Evolutionary conservation across 495 filamentous ascomycete species (phyloP), one percentile per base, ranked within the genome.

Genomic region (Penicillium waksmanii): DNA sequence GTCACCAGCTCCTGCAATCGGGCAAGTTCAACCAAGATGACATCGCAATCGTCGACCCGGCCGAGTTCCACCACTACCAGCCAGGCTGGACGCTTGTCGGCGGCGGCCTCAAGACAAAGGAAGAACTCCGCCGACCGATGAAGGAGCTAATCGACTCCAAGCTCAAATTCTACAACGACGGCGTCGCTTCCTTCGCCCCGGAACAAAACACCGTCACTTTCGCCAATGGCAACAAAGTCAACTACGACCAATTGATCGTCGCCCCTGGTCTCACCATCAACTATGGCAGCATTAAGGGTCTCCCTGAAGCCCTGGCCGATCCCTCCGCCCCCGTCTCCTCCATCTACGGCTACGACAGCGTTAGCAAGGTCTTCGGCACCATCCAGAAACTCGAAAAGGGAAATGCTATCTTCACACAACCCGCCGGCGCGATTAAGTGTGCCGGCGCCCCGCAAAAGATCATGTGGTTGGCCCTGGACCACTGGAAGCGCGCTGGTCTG

Each of bases 41-140:
- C 57, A 85, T 89, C 57, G 87, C 86, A n/a, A 68, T 89, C 40
- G 69, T 89, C 48, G 87, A 89, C 66, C 87, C 86, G 0, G 78
- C 87, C 1, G 65, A 78, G 59, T 85, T 78, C 73, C 87, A 89
- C 72, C 81, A 89, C 76, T 89, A 88, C 73, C 87, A 89, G 70
- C 86, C 87, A 3, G 87, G 87, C 55, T 89, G 87, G 87, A 89
- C 87, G 11, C 77, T 89, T 3, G 86, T 89, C 36, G 86, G 84
- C 48, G 85, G 85, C 25, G 87, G 87, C 13, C 77, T 89, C 46
- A 88, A 85, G 65, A 75, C 73, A 42, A 80, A 84, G 33, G 69
- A 85, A 43, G 76, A 82, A 2, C 75, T 87, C 47, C 79, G 79
- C 18, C 73, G 74, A 49, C 84, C 81, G 6, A 68, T 88, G 40